phyloP scores from a whole-genome alignment of 2,329 filamentous ascomycete genomes.

The Aspergillus calidoustus region DNA sequence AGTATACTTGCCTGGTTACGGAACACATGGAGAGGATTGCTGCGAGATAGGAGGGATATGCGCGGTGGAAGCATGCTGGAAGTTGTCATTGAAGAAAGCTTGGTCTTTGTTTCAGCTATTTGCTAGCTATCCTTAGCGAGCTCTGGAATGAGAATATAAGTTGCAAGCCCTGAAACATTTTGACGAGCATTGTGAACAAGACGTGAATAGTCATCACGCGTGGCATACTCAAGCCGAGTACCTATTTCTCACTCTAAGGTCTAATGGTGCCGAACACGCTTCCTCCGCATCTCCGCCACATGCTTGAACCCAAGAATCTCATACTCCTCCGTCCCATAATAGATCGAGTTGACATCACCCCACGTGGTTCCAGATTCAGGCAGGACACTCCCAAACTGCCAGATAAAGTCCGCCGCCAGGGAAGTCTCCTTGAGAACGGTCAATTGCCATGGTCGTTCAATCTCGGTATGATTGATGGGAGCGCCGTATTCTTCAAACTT shows the following conservation, averaged over 20 bases:
- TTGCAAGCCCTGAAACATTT: too few species aligned
- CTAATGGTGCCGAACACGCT: not conserved
- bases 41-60: not conserved
- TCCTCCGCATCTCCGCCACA: constrained; percentile 3
- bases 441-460: constrained; percentile 38
- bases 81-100: too few species aligned
- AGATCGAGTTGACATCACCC: constrained; percentile 13
- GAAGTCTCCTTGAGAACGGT: constrained; percentile 36
- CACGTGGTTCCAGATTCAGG: not conserved
- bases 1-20: constrained; percentile 38
- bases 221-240: not conserved
- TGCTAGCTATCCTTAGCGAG: too few species aligned
- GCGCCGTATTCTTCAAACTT: constrained; percentile 46
- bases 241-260: not conserved
- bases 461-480: constrained; percentile 25
- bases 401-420: constrained; percentile 42
- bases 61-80: too few species aligned
- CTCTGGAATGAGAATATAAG: not conserved
- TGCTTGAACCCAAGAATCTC: constrained; percentile 11
- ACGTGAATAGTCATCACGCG: too few species aligned
- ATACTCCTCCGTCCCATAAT: constrained; percentile 16
- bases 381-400: constrained; percentile 35
- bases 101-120: too few species aligned
- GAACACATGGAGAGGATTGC: constrained; percentile 28
- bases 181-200: too few species aligned